Evolutionary conservation across 805 yeast species (phyloP).

Genomic region (Lachancea meyersii): DNA sequence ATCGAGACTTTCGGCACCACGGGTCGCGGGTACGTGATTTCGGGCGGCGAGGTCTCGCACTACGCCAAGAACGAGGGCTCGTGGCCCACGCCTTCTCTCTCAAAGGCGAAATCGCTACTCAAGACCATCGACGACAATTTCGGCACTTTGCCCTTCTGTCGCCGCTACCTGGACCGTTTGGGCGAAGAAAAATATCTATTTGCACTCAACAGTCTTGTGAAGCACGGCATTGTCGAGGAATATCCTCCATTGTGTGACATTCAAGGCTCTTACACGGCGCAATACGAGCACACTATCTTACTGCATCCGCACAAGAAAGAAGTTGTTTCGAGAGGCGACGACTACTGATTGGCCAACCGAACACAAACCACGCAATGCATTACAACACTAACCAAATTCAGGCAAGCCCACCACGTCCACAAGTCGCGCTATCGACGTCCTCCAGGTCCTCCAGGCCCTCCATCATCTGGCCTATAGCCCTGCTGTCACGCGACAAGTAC

Average conservation of each 20-base stretch:
- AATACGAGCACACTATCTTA: slow-evolving; percentile 88
- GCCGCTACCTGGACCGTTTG: slow-evolving; percentile 83
- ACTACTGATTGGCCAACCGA: slow-evolving; percentile 46
- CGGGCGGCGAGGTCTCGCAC: slow-evolving; percentile 91
- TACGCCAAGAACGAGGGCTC: slow-evolving; percentile 61
- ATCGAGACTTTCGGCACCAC: slow-evolving; percentile 98
- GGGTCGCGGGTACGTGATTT: slow-evolving; percentile 83
- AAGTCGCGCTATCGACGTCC: too few species aligned
- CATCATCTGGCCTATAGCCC: too few species aligned
- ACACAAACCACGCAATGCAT: neutral
- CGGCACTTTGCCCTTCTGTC: slow-evolving; percentile 95
- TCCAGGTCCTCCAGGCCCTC: too few species aligned
- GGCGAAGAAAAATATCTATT: slow-evolving; percentile 89
- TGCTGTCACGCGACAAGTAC: too few species aligned
- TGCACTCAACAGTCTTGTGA: slow-evolving; percentile 79
- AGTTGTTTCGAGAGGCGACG: slow-evolving; percentile 92
- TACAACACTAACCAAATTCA: too few species aligned
- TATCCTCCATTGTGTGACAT: slow-evolving; percentile 88
- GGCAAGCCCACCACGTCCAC: too few species aligned
- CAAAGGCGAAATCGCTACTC: slow-evolving; percentile 65
- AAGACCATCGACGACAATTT: slow-evolving; percentile 70
- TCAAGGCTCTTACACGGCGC: slow-evolving; percentile 89
- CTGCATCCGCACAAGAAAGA: slow-evolving; percentile 90
- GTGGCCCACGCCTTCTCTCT: slow-evolving; percentile 38
- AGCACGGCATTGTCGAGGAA: slow-evolving; percentile 82